Base-by-base conservation (phyloP, 768 basidiomycete species). In the Cyathus striatus region DNA sequence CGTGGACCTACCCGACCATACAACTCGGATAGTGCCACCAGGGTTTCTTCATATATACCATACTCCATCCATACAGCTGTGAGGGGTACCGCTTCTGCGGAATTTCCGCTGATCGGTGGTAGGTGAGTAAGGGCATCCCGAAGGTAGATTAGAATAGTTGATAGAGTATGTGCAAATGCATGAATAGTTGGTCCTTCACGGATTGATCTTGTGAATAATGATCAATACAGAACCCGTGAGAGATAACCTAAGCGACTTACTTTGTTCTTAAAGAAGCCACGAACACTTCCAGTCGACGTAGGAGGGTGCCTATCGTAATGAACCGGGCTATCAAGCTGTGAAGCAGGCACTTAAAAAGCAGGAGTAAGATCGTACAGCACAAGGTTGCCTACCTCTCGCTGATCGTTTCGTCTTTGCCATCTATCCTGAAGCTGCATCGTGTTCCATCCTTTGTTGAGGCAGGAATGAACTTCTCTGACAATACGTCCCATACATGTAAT, bases 101-200 rank as follows among this genome's bases (percentile, higher is more conserved):
- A 44, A 17, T 62, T 43, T 22, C 54, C 48, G 14, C 59, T 44
- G 12, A 55, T 61, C 1, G 75, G 70, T 0, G 73, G 68, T 40
- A 66, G 65, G 25, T 51, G 45, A 20, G 70, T 60, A 10, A 84
- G 56, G 2, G 52, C 55, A 16, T 70, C 62, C n/a, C 79, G 74
- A 24, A 86, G 55, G 49, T 68, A 74, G 3, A 63, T 58, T 1
- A 85, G 61, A 2, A 76, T 65, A 0, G 75, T 75, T 2, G 82
- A 78, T 3, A 87, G 63, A 0, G 78, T 69, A 55, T 89, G 83
- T 0, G 76, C 72, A 49, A 87, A 81, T 3, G 86, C 79, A 53
- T 86, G 78, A 13, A 79, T 64, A 6, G 78, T 78, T 5, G 82
- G 69, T 6, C 72, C 75, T 44, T 71, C 69, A 35, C 59, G 65